Evolutionary conservation across 2,329 filamentous ascomycete genomes (phyloP).

Genomic region (Colletotrichum sansevieriae): DNA sequence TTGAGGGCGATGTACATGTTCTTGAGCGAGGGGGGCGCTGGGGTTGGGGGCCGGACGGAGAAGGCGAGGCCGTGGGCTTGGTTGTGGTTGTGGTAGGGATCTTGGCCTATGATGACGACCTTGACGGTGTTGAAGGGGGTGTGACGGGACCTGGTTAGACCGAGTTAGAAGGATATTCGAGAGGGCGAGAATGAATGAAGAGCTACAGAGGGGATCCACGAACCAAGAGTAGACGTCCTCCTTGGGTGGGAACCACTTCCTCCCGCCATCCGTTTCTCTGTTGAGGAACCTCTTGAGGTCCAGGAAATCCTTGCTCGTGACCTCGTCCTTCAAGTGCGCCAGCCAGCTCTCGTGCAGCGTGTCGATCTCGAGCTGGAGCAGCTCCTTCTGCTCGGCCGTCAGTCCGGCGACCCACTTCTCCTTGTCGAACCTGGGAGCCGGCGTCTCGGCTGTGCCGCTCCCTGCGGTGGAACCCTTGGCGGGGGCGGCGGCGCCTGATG

Average conservation of each 20-base stretch:
- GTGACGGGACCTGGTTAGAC: slow-evolving; percentile 82
- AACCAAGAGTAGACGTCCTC: slow-evolving; percentile 96
- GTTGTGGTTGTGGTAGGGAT: slow-evolving; percentile 95
- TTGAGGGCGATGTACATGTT: slow-evolving; percentile 94
- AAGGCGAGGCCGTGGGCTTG: slow-evolving; percentile 98
- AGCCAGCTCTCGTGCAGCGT: slow-evolving; percentile 95
- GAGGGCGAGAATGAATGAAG: background rate
- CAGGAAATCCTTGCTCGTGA: slow-evolving; percentile 83
- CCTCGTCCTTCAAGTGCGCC: slow-evolving; percentile 86
- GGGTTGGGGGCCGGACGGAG: slow-evolving; percentile 90
- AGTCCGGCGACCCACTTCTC: slow-evolving; percentile 87
- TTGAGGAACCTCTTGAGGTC: slow-evolving; percentile 89
- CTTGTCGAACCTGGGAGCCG: slow-evolving; percentile 81
- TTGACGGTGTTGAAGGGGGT: slow-evolving; percentile 91
- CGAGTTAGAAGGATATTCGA: slow-evolving; percentile 42
- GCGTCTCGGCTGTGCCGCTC: slow-evolving; percentile 45
- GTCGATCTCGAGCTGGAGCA: slow-evolving; percentile 91
- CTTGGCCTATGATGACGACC: slow-evolving; percentile 93
- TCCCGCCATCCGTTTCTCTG: slow-evolving; percentile 78
- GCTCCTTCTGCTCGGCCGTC: slow-evolving; percentile 82
- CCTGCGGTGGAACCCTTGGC: slow-evolving; percentile 40
- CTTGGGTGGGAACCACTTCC: slow-evolving; percentile 87
- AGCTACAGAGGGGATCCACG: background rate
- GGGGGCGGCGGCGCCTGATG: slow-evolving; percentile 47
- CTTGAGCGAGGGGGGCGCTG: slow-evolving; percentile 87